Percentiles rank a stretch among this genome's conserved stretches.
phyloP scores from a whole-genome alignment of 495 filamentous ascomycete species.

The Tuber calosporum region DNA sequence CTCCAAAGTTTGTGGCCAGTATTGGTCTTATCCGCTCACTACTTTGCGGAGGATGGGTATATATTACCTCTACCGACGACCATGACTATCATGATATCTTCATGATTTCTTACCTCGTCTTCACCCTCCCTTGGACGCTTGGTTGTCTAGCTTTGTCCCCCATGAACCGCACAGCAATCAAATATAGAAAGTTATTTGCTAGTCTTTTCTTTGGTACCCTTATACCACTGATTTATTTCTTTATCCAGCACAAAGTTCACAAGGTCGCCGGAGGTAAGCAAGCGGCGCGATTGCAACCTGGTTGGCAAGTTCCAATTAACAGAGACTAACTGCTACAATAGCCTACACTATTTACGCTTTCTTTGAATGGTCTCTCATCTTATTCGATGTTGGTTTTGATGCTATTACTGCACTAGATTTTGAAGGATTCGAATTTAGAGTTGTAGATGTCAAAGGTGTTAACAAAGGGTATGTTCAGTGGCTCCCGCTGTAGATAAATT shows the following conservation, averaged over 20 bases:
- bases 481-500: slow-evolving; percentile 70
- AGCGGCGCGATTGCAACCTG: slow-evolving; percentile 17
- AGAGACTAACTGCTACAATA: slow-evolving; percentile 44
- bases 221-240: slow-evolving; percentile 88
- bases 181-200: slow-evolving; percentile 81
- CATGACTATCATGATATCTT: slow-evolving; percentile 99
- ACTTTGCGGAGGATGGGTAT: slow-evolving; percentile 97
- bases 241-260: slow-evolving; percentile 98
- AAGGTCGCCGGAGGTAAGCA: slow-evolving; percentile 82
- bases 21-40: slow-evolving; percentile 81
- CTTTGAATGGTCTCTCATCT: slow-evolving; percentile 92
- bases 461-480: slow-evolving; percentile 99
- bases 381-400: slow-evolving; percentile 95
- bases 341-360: slow-evolving; percentile 98
- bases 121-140: slow-evolving; percentile 89
- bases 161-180: slow-evolving; percentile 72
- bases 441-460: slow-evolving; percentile 80
- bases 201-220: slow-evolving; percentile 82
- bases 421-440: slow-evolving; percentile 75
- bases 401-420: slow-evolving; percentile 96
- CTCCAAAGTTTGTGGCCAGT: slow-evolving; percentile 75
- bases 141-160: slow-evolving; percentile 87
- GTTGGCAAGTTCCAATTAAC: slow-evolving; percentile 7
- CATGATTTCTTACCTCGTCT: slow-evolving; percentile 96
- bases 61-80: slow-evolving; percentile 96